Evolutionary conservation across 768 basidiomycete species (phyloP), one percentile per base, ranked within the genome.

Genomic region (Serendipita sp.): DNA sequence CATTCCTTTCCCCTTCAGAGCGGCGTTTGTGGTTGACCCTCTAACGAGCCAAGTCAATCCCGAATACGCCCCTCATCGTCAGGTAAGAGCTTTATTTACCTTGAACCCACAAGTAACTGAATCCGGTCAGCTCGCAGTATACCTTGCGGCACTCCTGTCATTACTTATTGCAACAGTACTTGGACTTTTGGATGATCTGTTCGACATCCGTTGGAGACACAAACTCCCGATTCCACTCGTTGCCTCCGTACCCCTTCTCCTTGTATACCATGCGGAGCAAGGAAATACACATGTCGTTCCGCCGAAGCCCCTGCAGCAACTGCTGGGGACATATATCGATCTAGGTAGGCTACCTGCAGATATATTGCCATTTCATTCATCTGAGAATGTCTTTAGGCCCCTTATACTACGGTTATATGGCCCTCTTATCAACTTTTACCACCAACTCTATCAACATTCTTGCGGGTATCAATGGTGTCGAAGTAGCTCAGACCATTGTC

Each of bases 371-470:
- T 4, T n/a, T 63, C 45, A 5, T 41, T 7, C 13, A 5, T 41
- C 41, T 41, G 71, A 63, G 64, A 63, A 18, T 16, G 3, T 35
- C 44, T 16, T 47, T 68, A 97, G 95, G 95, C 1, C 91, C 91
- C 0, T 75, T 98, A 3, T 98, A 98, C 74, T 99, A 98, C 74
- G 66, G 94, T 63, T 99, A 98, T 77, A 97, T 99, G 90, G 84
- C 91, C 3, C 75, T 98, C 35, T 78, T 99, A 16, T 97, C 94
- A 36, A 98, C 93, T 0, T 99, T 98, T 74, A 84, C 90, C 64
- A 97, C 95, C 16, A 99, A 99, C 75, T 89, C 89, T 73, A 96
- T 98, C 79, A 99, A 99, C 74, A 98, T 99, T 69, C 85, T 98
- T 16, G 96, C 96, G 10, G 96, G 95, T 7, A 89, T 97, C 68